These are phyloP conservation scores for Pyrus betulifolia DNA, from an alignment of 306 rosid species.

Conservation along the genomic window DNA sequence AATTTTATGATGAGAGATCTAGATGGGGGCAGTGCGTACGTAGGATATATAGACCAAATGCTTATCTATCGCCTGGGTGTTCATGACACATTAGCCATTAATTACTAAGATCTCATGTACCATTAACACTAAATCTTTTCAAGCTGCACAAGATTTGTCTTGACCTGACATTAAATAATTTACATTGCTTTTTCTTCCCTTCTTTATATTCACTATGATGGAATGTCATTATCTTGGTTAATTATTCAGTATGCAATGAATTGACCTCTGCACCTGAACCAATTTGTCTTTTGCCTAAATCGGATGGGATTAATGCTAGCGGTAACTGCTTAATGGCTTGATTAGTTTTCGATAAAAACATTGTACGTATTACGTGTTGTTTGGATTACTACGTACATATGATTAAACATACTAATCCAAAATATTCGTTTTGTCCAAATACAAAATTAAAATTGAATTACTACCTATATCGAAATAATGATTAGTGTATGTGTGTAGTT, in stretches of 20 bases:
- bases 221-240: not conserved
- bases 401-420: not conserved
- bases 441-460: not conserved
- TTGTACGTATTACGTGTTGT: not conserved
- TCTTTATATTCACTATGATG: not conserved
- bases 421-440: not conserved
- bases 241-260: not conserved
- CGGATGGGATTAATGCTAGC: conserved; percentile 1
- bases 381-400: not conserved
- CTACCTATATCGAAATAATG: not conserved
- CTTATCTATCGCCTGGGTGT: not conserved
- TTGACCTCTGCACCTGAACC: not conserved
- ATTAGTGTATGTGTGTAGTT: no score
- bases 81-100: not conserved
- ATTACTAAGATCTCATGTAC: not conserved
- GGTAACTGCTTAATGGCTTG: not conserved
- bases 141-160: conserved; percentile 13
- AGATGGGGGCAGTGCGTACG: not conserved
- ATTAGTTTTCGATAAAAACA: not conserved
- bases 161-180: conserved; percentile 2
- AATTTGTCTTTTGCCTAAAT: conserved; percentile 6
- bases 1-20: not conserved
- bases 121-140: not conserved
- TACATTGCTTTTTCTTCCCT: not conserved
- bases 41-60: not conserved